These are phyloP conservation scores for Trichothecium sympodiale DNA, from an alignment of 2,329 filamentous ascomycete genomes.

Conservation along the genomic window DNA sequence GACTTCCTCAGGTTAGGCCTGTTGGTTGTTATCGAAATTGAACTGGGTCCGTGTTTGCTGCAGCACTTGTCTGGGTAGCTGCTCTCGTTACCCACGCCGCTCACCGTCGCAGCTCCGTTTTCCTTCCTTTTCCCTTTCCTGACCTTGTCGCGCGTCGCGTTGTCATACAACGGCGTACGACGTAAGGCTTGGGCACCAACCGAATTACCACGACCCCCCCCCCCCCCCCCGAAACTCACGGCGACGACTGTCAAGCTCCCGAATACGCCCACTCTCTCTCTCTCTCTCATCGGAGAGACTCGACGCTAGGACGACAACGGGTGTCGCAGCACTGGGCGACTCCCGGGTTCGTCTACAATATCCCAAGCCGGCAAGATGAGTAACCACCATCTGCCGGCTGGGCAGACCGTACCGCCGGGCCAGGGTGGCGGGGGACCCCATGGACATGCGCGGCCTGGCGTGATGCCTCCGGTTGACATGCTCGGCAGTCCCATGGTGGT, in stretches of 20 bases:
- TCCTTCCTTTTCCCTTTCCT: too few species aligned
- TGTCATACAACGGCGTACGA: too few species aligned
- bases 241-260: not conserved
- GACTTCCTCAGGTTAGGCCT: too few species aligned
- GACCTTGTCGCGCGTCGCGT: too few species aligned
- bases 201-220: too few species aligned
- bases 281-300: not conserved
- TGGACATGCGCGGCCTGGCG: slow-evolving; percentile 9
- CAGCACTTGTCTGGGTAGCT: too few species aligned
- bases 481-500: slow-evolving; percentile 13
- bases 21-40: too few species aligned
- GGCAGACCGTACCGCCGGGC: slow-evolving; percentile 43
- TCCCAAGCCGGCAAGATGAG: slow-evolving; percentile 68
- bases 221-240: too few species aligned
- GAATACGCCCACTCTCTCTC: not conserved
- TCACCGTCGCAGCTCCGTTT: too few species aligned
- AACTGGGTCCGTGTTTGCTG: too few species aligned
- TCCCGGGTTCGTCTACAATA: slow-evolving; percentile 13
- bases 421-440: slow-evolving; percentile 23
- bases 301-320: slow-evolving; percentile 4
- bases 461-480: slow-evolving; percentile 23
- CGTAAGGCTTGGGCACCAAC: too few species aligned
- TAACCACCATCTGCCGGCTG: slow-evolving; percentile 65
- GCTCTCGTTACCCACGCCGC: too few species aligned
- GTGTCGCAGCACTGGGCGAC: slow-evolving; percentile 23